phyloP scores from a whole-genome alignment of 257 asterid species.

The Scutellaria baicalensis region DNA sequence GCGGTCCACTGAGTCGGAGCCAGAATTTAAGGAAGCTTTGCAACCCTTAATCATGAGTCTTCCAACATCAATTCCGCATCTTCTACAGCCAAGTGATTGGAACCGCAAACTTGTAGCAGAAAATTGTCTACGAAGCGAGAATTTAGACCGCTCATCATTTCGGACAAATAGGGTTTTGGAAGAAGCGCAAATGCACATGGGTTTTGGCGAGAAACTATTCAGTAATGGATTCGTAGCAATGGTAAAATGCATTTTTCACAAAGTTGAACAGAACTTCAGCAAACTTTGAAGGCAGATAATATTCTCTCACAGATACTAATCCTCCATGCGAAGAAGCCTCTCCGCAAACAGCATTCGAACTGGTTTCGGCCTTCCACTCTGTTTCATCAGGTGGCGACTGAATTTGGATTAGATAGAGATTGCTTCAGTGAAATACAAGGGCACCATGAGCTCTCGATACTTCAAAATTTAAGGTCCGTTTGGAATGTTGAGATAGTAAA shows the following conservation, averaged over 20 bases:
- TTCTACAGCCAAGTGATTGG: neutral
- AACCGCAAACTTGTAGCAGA: conserved; percentile 13
- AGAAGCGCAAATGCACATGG: conserved; percentile 14
- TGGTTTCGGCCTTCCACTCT: neutral
- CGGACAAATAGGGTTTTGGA: conserved; percentile 16
- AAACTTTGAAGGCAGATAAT: neutral
- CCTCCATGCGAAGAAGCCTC: conserved; percentile 1
- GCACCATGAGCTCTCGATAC: neutral
- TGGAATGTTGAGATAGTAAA: too few species aligned
- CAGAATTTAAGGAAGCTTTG: conserved; percentile 31
- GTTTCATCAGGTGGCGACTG: neutral
- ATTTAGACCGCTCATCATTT: conserved; percentile 15
- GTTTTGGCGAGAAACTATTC: conserved; percentile 18
- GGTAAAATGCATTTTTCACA: conserved; percentile 12
- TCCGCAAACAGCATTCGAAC: neutral
- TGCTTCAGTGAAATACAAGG: neutral
- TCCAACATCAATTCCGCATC: conserved; percentile 9
- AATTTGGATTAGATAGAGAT: neutral
- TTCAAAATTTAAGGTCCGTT: too few species aligned
- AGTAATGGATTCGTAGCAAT: conserved; percentile 3
- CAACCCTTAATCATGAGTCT: conserved; percentile 23
- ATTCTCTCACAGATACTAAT: neutral
- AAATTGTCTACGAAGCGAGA: conserved; percentile 8
- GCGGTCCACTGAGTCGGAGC: conserved; percentile 30
- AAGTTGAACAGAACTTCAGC: neutral